A percentile compares a stretch with the other conserved stretches of the same genome.
Evolutionary conservation across 2,329 filamentous ascomycete species (phyloP).

Genomic region (Orbilia brochopaga): DNA sequence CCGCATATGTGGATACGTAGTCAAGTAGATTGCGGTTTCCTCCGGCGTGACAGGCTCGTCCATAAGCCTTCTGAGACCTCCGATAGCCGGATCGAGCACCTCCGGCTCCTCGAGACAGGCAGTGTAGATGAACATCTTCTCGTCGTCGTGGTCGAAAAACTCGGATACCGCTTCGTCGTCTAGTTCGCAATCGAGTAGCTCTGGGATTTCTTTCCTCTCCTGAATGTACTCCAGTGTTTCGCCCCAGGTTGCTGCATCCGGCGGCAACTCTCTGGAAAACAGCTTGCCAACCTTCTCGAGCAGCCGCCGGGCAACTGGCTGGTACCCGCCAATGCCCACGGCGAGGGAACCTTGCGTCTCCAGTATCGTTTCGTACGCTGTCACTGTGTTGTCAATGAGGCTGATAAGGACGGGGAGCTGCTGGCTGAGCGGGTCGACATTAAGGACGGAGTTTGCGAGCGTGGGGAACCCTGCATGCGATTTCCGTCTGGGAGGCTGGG

Average conservation of each 20-base stretch:
- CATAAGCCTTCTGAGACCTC: constrained; percentile 31
- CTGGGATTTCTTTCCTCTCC: constrained; percentile 33
- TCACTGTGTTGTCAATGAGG: constrained; percentile 35
- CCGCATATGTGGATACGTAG: constrained; percentile 33
- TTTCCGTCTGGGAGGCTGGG: constrained; percentile 21
- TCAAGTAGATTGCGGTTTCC: constrained; percentile 44
- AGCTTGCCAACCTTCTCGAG: constrained; percentile 43
- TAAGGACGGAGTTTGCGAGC: constrained; percentile 30
- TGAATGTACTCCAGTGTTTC: constrained; percentile 41
- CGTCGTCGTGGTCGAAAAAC: constrained; percentile 37
- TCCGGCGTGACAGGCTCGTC: constrained; percentile 44
- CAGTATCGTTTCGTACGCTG: constrained; percentile 42
- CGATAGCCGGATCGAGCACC: constrained; percentile 33
- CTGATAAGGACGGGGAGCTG: constrained; percentile 37
- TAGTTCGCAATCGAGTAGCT: constrained; percentile 35
- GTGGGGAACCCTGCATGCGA: constrained; percentile 12
- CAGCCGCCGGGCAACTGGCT: constrained; percentile 35
- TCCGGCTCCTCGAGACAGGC: constrained; percentile 41
- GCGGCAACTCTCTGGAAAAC: constrained; percentile 34
- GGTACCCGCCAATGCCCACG: constrained; percentile 44
- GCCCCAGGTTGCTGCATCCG: constrained; percentile 41
- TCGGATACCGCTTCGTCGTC: constrained; percentile 41
- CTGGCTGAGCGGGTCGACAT: constrained; percentile 42
- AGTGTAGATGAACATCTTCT: constrained; percentile 46
- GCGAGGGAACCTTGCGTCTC: constrained; percentile 45